These are phyloP conservation scores for Alternaria hordeiaustralica DNA, from an alignment of 2,329 filamentous ascomycete genomes.

Conservation along the genomic window DNA sequence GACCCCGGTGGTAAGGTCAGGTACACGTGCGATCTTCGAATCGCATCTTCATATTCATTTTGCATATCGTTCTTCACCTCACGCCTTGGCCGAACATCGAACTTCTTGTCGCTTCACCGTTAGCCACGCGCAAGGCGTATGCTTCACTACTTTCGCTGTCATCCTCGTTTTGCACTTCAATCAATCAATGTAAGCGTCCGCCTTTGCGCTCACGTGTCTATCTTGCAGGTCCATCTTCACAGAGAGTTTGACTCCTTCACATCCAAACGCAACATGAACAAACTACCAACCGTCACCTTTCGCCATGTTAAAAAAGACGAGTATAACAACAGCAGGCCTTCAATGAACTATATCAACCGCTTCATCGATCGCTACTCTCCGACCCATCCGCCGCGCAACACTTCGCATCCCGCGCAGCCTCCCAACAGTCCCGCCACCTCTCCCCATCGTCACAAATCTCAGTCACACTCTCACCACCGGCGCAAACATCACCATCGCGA, in stretches of 20 bases:
- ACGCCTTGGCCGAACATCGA: slow-evolving; percentile 4
- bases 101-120: not conserved
- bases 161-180: not conserved
- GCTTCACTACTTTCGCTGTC: not conserved
- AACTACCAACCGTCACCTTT: not conserved
- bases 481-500: slow-evolving; percentile 11
- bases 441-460: not conserved
- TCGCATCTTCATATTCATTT: no score
- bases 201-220: not conserved
- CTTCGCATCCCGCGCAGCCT: not conserved
- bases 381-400: not conserved
- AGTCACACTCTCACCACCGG: not conserved
- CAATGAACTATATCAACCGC: slow-evolving; percentile 19
- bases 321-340: not conserved
- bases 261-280: slow-evolving; percentile 3
- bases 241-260: slow-evolving; percentile 4
- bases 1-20: not conserved
- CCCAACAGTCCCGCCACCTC: not conserved
- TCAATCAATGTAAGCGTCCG: not conserved
- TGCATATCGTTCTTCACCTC: slow-evolving; percentile 6
- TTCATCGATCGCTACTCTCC: slow-evolving; percentile 9
- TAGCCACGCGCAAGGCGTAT: not conserved
- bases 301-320: not conserved
- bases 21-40: no score
- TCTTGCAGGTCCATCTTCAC: slow-evolving; percentile 7